Percentiles rank a stretch among this genome's conserved stretches.
phyloP scores from a whole-genome alignment of 208 protist genomes.

The Porcisia deanei region DNA sequence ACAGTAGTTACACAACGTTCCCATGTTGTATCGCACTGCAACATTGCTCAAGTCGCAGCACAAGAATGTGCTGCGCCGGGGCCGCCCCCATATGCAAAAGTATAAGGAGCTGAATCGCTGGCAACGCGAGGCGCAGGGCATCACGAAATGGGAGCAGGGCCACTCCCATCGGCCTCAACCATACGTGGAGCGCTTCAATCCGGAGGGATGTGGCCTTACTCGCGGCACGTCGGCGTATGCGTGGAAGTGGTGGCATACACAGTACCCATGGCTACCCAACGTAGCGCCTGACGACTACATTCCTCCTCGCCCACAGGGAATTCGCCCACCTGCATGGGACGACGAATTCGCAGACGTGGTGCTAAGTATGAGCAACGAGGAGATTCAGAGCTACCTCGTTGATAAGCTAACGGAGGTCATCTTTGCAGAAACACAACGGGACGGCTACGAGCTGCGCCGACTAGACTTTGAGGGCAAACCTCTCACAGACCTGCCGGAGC shows the following conservation, averaged over 20 bases:
- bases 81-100: constrained; percentile 84
- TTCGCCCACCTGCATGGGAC: constrained; percentile 77
- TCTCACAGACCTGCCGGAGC: constrained; percentile 85
- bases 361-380: constrained; percentile 69
- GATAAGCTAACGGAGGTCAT: constrained; percentile 89
- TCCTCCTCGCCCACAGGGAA: constrained; percentile 32
- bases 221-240: constrained; percentile 74
- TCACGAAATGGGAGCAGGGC: constrained; percentile 87
- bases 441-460: constrained; percentile 91
- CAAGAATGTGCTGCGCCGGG: constrained; percentile 80
- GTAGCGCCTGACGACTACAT: constrained; percentile 60
- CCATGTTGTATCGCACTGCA: constrained; percentile 43
- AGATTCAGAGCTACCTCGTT: constrained; percentile 72
- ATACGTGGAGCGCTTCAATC: constrained; percentile 86
- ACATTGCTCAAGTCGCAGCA: constrained; percentile 69
- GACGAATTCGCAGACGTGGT: constrained; percentile 78
- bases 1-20: background rate
- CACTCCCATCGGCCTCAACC: constrained; percentile 87
- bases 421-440: constrained; percentile 82
- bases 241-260: constrained; percentile 93
- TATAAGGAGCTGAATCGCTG: constrained; percentile 90
- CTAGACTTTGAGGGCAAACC: constrained; percentile 94
- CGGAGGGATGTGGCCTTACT: constrained; percentile 82
- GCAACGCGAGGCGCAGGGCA: constrained; percentile 90
- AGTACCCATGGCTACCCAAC: constrained; percentile 91